Conservation (phyloP, 164 flowering plant species). For the Liquidambar formosana region DNA sequence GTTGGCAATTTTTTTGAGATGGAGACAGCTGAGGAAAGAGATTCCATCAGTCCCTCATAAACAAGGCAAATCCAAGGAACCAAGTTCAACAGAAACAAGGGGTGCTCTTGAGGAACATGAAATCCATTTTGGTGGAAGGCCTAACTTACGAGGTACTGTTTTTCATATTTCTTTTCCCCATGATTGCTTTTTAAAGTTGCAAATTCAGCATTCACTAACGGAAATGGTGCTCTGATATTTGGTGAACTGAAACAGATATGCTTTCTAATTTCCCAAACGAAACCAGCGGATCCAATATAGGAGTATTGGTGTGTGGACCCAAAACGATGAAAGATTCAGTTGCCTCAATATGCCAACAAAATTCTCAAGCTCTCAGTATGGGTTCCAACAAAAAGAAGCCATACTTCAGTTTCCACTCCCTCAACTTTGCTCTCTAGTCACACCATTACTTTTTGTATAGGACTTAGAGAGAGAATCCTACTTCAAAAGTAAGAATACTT, state of each 20-base stretch:
- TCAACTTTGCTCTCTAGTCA: slow-evolving; percentile 65
- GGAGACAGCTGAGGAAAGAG: slow-evolving; percentile 42
- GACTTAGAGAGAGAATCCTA: background rate
- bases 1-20: slow-evolving; percentile 39
- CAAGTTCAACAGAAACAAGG: slow-evolving; percentile 17
- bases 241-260: slow-evolving; percentile 42
- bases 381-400: slow-evolving; percentile 34
- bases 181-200: background rate
- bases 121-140: slow-evolving; percentile 70
- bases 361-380: slow-evolving; percentile 20
- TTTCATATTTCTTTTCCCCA: background rate
- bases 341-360: slow-evolving; percentile 46
- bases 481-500: too few relatives aligned
- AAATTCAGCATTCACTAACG: background rate
- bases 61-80: slow-evolving; percentile 23
- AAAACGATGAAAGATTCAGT: slow-evolving; percentile 72
- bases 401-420: slow-evolving; percentile 64
- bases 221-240: slow-evolving; percentile 5
- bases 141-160: slow-evolving; percentile 62
- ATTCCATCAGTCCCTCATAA: slow-evolving; percentile 19
- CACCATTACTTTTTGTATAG: background rate
- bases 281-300: slow-evolving; percentile 43
- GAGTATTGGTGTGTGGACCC: slow-evolving; percentile 85
- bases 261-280: slow-evolving; percentile 41
- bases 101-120: slow-evolving; percentile 48